A percentile compares a stretch with the other conserved stretches of the same genome.
Evolutionary conservation across 257 asterid species (phyloP).

Genomic region (Nicotiana attenuata): DNA sequence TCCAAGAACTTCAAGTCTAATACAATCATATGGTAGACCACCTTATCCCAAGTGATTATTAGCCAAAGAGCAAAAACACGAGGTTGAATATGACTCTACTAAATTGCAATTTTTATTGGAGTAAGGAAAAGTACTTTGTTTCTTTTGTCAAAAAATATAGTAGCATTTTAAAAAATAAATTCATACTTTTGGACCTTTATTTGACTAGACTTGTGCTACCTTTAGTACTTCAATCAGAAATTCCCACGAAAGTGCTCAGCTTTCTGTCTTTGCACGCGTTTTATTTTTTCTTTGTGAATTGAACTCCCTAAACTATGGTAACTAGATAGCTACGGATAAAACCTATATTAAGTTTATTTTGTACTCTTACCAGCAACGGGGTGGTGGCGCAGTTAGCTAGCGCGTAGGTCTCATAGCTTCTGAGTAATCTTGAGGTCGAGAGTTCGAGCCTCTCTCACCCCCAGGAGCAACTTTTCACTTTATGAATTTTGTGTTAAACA

Average conservation of each 20-base stretch:
- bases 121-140: not conserved
- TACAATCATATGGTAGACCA: not conserved
- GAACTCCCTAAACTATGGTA: too few relatives aligned
- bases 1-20: not conserved
- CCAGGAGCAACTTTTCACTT: not conserved
- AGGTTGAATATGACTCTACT: not conserved
- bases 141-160: not conserved
- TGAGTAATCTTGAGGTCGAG: conserved; percentile 91
- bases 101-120: not conserved
- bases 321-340: too few relatives aligned
- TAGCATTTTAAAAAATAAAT: too few relatives aligned
- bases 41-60: not conserved
- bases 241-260: not conserved
- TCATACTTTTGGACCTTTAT: not conserved
- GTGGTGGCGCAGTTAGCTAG: conserved; percentile 99
- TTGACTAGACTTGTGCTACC: not conserved
- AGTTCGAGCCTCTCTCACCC: conserved; percentile 98
- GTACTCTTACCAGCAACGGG: conserved; percentile 18
- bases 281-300: too few relatives aligned
- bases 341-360: rapidly evolving
- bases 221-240: not conserved
- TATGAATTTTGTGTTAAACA: too few relatives aligned
- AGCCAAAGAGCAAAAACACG: not conserved
- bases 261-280: not conserved
- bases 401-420: conserved; percentile 99